Evolutionary conservation across 148 eudicot genomes (phyloP), one percentile per base, ranked within the genome.

Genomic region (Hydrangea macrophylla): DNA sequence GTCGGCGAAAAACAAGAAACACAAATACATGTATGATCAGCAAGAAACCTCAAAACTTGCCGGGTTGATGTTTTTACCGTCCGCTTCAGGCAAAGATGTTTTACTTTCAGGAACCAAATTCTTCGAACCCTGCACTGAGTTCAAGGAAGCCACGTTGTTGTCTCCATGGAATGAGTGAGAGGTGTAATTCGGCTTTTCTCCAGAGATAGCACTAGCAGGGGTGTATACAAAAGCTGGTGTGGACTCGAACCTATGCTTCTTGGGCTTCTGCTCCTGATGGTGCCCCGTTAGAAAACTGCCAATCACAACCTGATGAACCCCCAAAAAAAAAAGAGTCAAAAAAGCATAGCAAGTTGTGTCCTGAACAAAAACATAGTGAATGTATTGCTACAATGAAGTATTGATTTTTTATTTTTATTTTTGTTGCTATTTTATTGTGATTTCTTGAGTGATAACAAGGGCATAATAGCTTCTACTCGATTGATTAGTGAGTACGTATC

Each of bases 211-310:
- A 40, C 74, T 70, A 22, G 81, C 75, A 7, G 89, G 80, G 2
- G 78, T 42, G 22, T 77, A 73, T 8, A 82, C 32, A 27, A 72
- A 70, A 1, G 82, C 64, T 36, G 76, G 55, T 3, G 79, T 58
- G 15, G 81, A 80, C 48, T 88, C 94, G 18, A 58, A 64, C 73
- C 70, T 84, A 63, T 73, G 85, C 62, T 84, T 90, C 81, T 84
- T 88, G 9, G 85, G 83, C 76, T 78, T 81, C 54, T 84, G 88
- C 73, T 90, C 96, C 68, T 64, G 85, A 32, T 79, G 82, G 31
- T 90, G 87, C 60, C 87, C 88, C 0, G 85, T 71, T 48, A 83
- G 62, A 82, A 86, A 90, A 71, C 96, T 92, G 24, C 92, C 96
- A 1, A 92, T 36, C 44, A 92, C 92, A 79, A 92, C 83, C 98